Evolutionary conservation across 129 eudicot genomes (phyloP), one percentile per base, ranked within the genome.

Genomic region (Dittrichia graveolens): DNA sequence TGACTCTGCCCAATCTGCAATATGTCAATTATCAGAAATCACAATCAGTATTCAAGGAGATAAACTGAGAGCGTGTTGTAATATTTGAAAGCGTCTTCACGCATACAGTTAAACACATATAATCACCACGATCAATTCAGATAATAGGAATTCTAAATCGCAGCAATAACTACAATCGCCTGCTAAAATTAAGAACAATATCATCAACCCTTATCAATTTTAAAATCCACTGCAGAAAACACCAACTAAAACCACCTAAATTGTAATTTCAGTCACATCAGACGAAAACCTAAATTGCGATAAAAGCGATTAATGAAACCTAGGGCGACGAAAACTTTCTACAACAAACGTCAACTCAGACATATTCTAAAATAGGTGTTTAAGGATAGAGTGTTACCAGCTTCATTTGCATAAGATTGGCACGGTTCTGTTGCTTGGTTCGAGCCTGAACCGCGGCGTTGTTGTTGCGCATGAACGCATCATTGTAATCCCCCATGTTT

Each of bases 1-100:
- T 95, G 99, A 75, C 95, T 84, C 83, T 88, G 96, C 63, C 97
- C 99, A 81, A 90, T 95, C 97, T 95, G 91, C 73, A 82, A 13
- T 7, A 57, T 7, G 14, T 15, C n/a, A 63, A 42, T 7, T 12
- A 16, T 14, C 19, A 4, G 0, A 53, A 52, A 63, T 67, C 64
- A 75, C 3, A 65, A 63, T 42, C 47, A 64, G 40, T 34, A 54
- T 41, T 34, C 48, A 65, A 19, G 38, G 13, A 19, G 7, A 42
- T 14, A 19, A 7, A 41, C 3, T 5, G 45, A 14, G 10, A 31
- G 12, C 19, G 5, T 31, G 44, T 14, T 34, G 19, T 11, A 59
- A 59, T 4, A 12, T 16, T 11, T 12, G 14, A 60, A 58, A 35
- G 16, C 43, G 31, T 7, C 16, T 58, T 16, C 64, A 58, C 5